A percentile compares a stretch with the other conserved stretches of the same genome.
Evolutionary conservation across 176 grass and related monocot species (phyloP).

Genomic region (Bolboschoenus planiculmis): DNA sequence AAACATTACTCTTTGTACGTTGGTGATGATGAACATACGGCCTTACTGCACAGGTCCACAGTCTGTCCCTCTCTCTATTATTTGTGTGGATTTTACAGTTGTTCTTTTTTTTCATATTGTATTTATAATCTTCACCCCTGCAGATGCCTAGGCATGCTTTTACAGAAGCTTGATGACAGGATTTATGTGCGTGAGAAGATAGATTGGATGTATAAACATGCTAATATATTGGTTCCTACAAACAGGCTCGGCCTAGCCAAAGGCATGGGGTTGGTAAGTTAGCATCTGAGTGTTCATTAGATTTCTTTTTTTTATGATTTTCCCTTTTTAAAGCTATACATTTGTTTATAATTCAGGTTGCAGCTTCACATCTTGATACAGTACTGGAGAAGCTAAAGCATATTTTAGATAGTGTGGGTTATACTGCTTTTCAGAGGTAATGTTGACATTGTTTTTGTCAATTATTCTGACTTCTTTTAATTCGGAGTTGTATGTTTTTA

Average conservation of each 20-base stretch:
- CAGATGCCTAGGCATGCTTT: slow-evolving; percentile 94
- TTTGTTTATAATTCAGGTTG: slow-evolving; percentile 60
- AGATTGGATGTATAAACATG: slow-evolving; percentile 91
- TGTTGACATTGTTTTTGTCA: neutral
- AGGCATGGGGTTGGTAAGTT: slow-evolving; percentile 92
- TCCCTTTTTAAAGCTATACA: slow-evolving; percentile 17
- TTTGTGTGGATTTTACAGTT: neutral
- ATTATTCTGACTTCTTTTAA: neutral
- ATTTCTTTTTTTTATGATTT: slow-evolving; percentile 12
- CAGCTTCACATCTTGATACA: slow-evolving; percentile 94
- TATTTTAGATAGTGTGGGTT: slow-evolving; percentile 67
- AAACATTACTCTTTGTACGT: slow-evolving; percentile 82
- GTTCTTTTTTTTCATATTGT: neutral
- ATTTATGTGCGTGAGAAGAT: slow-evolving; percentile 81
- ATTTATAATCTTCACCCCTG: slow-evolving; percentile 16
- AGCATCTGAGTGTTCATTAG: slow-evolving; percentile 13
- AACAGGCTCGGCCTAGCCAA: slow-evolving; percentile 96
- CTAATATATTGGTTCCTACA: slow-evolving; percentile 80
- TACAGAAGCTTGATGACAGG: slow-evolving; percentile 97
- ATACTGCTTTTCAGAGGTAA: slow-evolving; percentile 72
- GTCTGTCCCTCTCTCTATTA: slow-evolving; percentile 9
- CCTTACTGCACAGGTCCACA: slow-evolving; percentile 78
- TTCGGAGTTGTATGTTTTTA: neutral
- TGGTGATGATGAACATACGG: slow-evolving; percentile 66
- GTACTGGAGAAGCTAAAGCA: slow-evolving; percentile 92